Percentiles rank a stretch among this genome's conserved stretches.
These are phyloP conservation scores for Antrodiella citrinella DNA, from an alignment of 768 basidiomycete species.

Conservation along the genomic window DNA sequence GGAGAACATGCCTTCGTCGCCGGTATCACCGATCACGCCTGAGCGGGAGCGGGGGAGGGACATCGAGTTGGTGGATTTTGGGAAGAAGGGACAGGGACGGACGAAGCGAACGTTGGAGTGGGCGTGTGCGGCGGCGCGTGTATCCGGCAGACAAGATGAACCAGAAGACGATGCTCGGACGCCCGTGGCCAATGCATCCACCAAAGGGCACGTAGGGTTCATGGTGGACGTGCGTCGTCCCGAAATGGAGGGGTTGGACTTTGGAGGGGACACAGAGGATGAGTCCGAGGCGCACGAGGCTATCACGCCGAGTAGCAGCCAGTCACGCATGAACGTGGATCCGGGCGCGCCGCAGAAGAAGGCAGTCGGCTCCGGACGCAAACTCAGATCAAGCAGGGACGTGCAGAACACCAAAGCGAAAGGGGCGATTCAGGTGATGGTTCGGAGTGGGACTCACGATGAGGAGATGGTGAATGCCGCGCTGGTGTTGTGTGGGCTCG, in stretches of 20 bases:
- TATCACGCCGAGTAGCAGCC: conserved; percentile 43
- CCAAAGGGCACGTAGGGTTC: neutral
- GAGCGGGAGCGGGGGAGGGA: conserved; percentile 10
- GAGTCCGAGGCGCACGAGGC: conserved; percentile 48
- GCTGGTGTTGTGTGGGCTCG: conserved; percentile 53
- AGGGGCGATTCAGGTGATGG: neutral
- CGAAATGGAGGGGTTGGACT: conserved; percentile 19
- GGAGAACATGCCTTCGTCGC: conserved; percentile 26
- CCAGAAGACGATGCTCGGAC: conserved; percentile 5
- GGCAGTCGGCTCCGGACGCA: neutral
- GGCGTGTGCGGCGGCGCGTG: conserved; percentile 29
- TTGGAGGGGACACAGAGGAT: conserved; percentile 49
- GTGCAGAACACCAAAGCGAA: neutral
- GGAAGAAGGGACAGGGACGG: conserved; percentile 15
- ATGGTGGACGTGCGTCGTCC: conserved; percentile 3
- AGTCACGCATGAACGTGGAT: conserved; percentile 3
- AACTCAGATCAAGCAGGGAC: conserved; percentile 2
- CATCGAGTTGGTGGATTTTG: conserved; percentile 17
- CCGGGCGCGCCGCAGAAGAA: neutral
- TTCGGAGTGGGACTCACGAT: conserved; percentile 22
- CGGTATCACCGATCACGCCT: conserved; percentile 13
- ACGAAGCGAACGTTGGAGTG: conserved; percentile 26
- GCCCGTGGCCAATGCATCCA: neutral
- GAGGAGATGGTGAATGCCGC: conserved; percentile 69
- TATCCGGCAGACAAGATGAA: conserved; percentile 5